Percentiles rank a stretch among this genome's conserved stretches.
Conservation (phyloP, 2,329 filamentous ascomycete species). For the Aureobasidium sp. region DNA sequence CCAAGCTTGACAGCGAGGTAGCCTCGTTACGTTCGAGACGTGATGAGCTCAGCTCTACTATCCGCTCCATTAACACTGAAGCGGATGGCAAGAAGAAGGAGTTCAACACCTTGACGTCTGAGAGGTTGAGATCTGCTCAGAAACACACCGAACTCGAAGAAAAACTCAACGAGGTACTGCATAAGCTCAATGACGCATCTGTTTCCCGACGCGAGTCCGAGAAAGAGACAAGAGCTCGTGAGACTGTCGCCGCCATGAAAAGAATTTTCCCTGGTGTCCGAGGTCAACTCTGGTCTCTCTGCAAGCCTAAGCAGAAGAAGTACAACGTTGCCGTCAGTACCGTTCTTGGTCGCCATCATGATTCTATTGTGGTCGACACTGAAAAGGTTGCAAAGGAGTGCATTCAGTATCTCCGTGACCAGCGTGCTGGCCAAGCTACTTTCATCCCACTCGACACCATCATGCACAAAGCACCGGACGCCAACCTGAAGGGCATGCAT, state of each 20-base stretch:
- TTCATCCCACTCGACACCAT: conserved; percentile 97
- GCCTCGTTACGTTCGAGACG: conserved; percentile 62
- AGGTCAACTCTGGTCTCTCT: conserved; percentile 82
- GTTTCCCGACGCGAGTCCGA: conserved; percentile 80
- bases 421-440: conserved; percentile 78
- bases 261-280: conserved; percentile 87
- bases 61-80: conserved; percentile 62
- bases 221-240: conserved; percentile 69
- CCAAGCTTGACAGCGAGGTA: conserved; percentile 68
- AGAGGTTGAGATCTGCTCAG: conserved; percentile 72
- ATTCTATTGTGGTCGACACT: conserved; percentile 89
- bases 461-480: conserved; percentile 85
- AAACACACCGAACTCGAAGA: conserved; percentile 84
- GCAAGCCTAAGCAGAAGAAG: conserved; percentile 95
- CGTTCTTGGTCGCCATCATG: conserved; percentile 85
- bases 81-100: conserved; percentile 86
- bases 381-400: conserved; percentile 92
- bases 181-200: conserved; percentile 76
- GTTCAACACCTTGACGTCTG: conserved; percentile 76
- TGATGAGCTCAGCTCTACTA: conserved; percentile 52
- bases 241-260: conserved; percentile 79
- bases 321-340: conserved; percentile 89
- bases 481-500: conserved; percentile 80
- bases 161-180: conserved; percentile 74
- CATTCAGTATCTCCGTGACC: conserved; percentile 87